Evolutionary conservation across 202 grass and related monocot genomes (phyloP).

Genomic region (Dendrocalamus latiflorus): DNA sequence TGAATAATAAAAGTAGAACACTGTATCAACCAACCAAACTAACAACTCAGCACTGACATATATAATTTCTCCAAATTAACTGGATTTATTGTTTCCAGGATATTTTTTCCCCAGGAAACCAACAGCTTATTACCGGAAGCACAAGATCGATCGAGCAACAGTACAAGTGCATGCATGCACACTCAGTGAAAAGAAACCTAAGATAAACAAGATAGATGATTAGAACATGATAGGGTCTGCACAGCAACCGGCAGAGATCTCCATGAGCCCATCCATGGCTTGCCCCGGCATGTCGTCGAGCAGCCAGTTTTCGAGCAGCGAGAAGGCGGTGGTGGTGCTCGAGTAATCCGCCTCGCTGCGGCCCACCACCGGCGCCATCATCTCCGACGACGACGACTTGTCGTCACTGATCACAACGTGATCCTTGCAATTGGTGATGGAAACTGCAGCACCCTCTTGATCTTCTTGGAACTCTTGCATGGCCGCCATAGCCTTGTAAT

Average conservation of each 20-base stretch:
- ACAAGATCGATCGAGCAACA: constrained; percentile 10
- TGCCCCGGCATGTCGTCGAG: constrained; percentile 46
- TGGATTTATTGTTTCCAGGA: not conserved
- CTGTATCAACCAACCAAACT: not conserved
- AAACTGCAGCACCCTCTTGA: not conserved
- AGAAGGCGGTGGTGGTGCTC: constrained; percentile 15
- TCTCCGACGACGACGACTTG: not conserved
- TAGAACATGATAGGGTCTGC: constrained; percentile 58
- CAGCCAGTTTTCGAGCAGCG: constrained; percentile 54
- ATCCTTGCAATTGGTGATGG: not conserved
- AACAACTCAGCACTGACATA: not conserved
- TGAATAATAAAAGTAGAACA: not conserved
- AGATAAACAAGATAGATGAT: constrained; percentile 14
- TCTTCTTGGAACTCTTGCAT: too few relatives aligned
- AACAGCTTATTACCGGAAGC: constrained; percentile 38
- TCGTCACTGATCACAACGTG: not conserved
- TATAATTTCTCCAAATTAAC: constrained; percentile 18
- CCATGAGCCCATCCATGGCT: constrained; percentile 41
- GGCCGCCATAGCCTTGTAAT: too few relatives aligned
- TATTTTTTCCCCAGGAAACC: too few relatives aligned
- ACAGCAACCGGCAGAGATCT: constrained; percentile 37
- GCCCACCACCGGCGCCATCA: not conserved
- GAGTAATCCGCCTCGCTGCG: not conserved
- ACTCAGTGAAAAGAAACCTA: constrained; percentile 1
- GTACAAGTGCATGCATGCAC: constrained; percentile 10